Conservation (phyloP, 495 filamentous ascomycete species). For the Cercophora scortea region DNA sequence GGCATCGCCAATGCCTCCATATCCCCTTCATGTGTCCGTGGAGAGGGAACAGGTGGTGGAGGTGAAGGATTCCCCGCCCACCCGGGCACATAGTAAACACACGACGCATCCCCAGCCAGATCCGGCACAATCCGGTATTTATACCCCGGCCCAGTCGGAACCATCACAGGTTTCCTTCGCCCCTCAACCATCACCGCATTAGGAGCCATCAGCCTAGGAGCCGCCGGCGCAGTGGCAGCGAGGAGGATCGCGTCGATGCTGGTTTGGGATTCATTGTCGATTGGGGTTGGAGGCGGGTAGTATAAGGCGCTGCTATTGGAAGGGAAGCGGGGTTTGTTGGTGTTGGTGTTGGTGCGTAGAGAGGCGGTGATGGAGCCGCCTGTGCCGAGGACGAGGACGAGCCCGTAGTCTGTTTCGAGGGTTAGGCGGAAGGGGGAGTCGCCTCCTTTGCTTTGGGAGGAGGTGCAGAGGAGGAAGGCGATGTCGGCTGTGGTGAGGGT, state of each 20-base stretch:
- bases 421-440: not conserved
- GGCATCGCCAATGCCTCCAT: not conserved
- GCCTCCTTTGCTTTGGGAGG: not conserved
- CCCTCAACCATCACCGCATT: no score
- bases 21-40: no score
- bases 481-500: slow-evolving; percentile 12
- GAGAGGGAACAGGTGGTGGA: no score
- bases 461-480: slow-evolving; percentile 14
- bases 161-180: no score
- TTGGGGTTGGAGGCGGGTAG: no score
- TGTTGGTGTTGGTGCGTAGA: not conserved
- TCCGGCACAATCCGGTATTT: slow-evolving; percentile 4
- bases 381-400: slow-evolving; percentile 2
- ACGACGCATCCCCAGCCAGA: not conserved
- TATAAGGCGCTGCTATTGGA: not conserved
- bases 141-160: not conserved
- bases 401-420: slow-evolving; percentile 6
- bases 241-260: slow-evolving; percentile 10
- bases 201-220: no score
- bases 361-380: slow-evolving; percentile 1
- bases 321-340: not conserved
- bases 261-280: not conserved
- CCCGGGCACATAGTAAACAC: slow-evolving; percentile 2
- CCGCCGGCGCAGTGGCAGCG: no score
- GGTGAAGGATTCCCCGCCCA: slow-evolving; percentile 1